Percentiles rank a stretch among this genome's conserved stretches.
These are phyloP conservation scores for Batkoa obscura DNA, from an alignment of 371 early-diverging fungal species.

Conservation along the genomic window DNA sequence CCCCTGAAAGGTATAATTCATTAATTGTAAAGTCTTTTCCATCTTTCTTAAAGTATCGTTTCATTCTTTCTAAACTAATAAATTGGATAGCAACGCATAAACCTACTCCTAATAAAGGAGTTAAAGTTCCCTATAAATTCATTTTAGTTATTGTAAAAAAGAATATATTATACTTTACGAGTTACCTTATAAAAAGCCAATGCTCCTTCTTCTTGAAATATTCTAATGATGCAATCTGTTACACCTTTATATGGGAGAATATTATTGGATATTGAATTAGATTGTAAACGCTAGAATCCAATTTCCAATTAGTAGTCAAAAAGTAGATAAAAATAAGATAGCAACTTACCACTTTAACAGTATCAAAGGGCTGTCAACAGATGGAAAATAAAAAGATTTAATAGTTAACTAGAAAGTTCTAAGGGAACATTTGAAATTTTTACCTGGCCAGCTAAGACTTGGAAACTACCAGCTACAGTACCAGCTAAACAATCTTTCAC, in stretches of 20 bases:
- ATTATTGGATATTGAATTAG: conserved; percentile 44
- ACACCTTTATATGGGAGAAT: conserved; percentile 40
- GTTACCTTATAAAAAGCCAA: conserved; percentile 40
- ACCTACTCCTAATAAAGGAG: conserved; percentile 57
- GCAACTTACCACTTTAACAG: conserved; percentile 55
- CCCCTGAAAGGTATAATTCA: conserved; percentile 61
- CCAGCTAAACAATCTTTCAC: conserved; percentile 59
- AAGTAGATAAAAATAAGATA: neutral
- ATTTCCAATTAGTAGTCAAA: conserved; percentile 1
- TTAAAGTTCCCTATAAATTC: conserved; percentile 37
- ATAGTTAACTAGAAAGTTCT: no score
- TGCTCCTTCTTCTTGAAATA: conserved; percentile 46
- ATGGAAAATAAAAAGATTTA: neutral
- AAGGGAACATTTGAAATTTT: no score
- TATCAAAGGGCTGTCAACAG: conserved; percentile 46
- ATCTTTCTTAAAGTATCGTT: conserved; percentile 43
- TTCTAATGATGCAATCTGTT: conserved; percentile 54
- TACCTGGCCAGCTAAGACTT: conserved; percentile 67
- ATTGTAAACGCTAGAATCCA: conserved; percentile 46
- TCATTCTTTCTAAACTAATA: conserved; percentile 47
- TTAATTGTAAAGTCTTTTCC: conserved; percentile 12
- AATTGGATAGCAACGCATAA: conserved; percentile 70
- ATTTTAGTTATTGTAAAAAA: neutral
- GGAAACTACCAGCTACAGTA: conserved; percentile 57
- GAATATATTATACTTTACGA: neutral